These are phyloP conservation scores for Vanderwaltozyma tropicalis DNA, from an alignment of 805 yeast genomes.

Conservation along the genomic window DNA sequence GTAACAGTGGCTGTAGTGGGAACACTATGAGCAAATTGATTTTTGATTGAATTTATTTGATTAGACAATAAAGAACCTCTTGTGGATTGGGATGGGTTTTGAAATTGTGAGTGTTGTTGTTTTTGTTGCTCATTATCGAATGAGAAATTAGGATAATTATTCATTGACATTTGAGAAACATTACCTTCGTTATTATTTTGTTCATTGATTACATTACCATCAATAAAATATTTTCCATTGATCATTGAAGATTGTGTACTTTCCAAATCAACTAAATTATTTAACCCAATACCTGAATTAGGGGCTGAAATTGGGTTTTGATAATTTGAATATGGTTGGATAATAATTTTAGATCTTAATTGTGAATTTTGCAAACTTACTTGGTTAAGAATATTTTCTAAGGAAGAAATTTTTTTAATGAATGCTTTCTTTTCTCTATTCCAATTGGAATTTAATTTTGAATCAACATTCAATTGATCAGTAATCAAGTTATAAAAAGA, in stretches of 20 bases:
- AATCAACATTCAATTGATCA: conserved; percentile 20
- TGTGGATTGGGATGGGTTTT: neutral
- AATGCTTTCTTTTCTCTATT: conserved; percentile 12
- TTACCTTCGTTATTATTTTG: neutral
- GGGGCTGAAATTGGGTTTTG: conserved; percentile 1
- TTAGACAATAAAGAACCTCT: conserved; percentile 1
- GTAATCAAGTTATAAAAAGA: conserved; percentile 16
- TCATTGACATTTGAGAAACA: neutral
- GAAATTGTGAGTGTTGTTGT: no score
- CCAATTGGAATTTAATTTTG: conserved; percentile 20
- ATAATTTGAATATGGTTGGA: conserved; percentile 12
- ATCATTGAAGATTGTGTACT: conserved; percentile 3
- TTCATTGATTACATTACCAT: neutral
- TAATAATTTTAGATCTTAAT: conserved; percentile 13
- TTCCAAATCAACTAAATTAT: conserved; percentile 4
- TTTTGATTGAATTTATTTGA: conserved; percentile 1
- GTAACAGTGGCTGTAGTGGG: conserved; percentile 14
- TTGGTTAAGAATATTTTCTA: conserved; percentile 20
- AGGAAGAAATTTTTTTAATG: conserved; percentile 12
- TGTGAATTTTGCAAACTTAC: conserved; percentile 16
- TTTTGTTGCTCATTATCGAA: neutral
- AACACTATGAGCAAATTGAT: conserved; percentile 6
- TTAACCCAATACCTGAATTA: conserved; percentile 1
- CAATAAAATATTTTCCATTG: conserved; percentile 4
- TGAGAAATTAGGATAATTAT: neutral